Evolutionary conservation across 129 eudicot species (phyloP), one percentile per base, ranked within the genome.

Genomic region (Saposhnikovia divaricata): DNA sequence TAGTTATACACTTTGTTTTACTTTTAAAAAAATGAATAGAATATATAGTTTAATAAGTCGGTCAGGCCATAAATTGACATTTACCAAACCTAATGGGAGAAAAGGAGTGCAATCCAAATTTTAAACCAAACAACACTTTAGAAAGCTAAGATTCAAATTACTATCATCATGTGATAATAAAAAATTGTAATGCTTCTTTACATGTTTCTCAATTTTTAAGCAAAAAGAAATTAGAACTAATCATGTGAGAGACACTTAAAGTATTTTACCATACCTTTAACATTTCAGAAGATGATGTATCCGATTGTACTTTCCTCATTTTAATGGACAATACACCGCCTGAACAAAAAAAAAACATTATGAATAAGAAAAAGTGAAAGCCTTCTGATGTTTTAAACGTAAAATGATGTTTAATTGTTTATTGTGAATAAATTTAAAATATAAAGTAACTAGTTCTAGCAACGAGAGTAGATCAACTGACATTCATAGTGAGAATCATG

Each of bases 301-400:
- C 97, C 13, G 97, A 87, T 86, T 97, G 87, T 82, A 95, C 91
- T 87, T 90, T 92, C 61, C 87, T 90, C 98, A 92, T 95, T 88
- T 90, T 95, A 87, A 90, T 82, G 88, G 90, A 93, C 81, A 95
- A 74, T 39, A 86, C 50, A 65, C 87, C 86, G 46, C 98, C 98
- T 95, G 92, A 68, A 75, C 69, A 37, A 75, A 6, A 16, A 72
- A n/a, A 44, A 75, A 40, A 6, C n/a, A 42, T 44, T 34, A 70
- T 46, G 6, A 66, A 46, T 13, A 27, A 75, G 11, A 44, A 46
- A 45, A 74, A 27, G 59, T 25, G 8, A 9, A 74, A 46, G 8
- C 21, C 77, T 27, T 46, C 27, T 43, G 31, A 74, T 44, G 78
- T 44, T 74, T 12, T 27, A 10, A n/a, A 46, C 25, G 45, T 45